Evolutionary conservation across 257 asterid species (phyloP), one percentile per base, ranked within the genome.

Genomic region (Plantago elongata): DNA sequence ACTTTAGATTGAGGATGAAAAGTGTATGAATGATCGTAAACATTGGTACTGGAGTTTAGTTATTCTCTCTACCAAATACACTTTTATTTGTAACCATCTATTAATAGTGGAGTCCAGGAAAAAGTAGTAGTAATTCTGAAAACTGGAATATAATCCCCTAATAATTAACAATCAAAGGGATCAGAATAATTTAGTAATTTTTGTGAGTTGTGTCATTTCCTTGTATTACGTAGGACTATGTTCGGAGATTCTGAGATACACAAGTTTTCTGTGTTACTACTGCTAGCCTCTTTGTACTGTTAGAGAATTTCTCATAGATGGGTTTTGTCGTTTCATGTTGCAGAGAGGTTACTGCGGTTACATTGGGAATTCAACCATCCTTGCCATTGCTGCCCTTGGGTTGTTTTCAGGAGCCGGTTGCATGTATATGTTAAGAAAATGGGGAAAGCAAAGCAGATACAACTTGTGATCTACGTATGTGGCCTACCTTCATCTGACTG

Each of bases 321-420:
- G 11, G 13, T 13, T 17, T 9, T 58, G 34, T 11, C 9, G 8
- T 58, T 55, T 38, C 50, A 61, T 60, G 37, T 73, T 84, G 83
- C 95, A 90, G 97, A 72, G 95, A 71, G 80, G 95, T 59, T 75
- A 77, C 60, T 74, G 68, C 65, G 61, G 61, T 46, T 80, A 51
- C 50, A 37, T 87, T 9, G 88, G 56, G 47, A 87, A 90, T 69
- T 90, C 97, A 65, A 84, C 84, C 1, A 69, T 83, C 37, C 67
- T 74, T 46, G 76, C 79, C 13, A 29, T 77, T 63, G 85, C 82
- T 2, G 86, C 93, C 22, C 61, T 81, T 43, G 82, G 90, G 58
- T 75, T 87, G 27, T 84, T 84, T 67, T 78, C 93, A 8, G 85
- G 92, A 17, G 95, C 90, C 60, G 80, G 84, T 54, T 84, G 95